Base-by-base conservation (phyloP, 345 rosid species). In the Noccaea caerulescens region DNA sequence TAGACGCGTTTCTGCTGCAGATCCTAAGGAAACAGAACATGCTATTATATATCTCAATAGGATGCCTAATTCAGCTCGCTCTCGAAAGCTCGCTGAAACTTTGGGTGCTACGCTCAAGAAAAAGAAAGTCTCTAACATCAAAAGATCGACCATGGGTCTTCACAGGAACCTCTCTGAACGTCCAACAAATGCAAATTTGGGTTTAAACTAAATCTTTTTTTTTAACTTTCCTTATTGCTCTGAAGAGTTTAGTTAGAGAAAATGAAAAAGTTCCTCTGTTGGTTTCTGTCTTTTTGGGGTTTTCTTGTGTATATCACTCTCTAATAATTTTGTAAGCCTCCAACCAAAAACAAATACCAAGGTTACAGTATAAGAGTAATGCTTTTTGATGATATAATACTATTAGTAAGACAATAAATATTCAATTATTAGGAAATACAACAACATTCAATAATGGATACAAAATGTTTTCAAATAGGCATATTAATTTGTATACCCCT, bases 11-110 rank as follows among this genome's bases (percentile, higher is more conserved):
- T 73, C 41, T 73, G 52, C 51, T 45, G 58, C 32, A 5, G 68
- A 65, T 60, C 69, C 68, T 3, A 59, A 43, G 41, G 57, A 60
- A 0, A 34, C 3, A 58, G 50, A 5, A 14, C 82, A 77, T 83
- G 98, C 98, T 32, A 0, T 69, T 34, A 77, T 85, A 63, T 79
- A 49, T 61, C 52, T 82, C 27, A 82, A 39, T 14, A 80, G 42
- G 53, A 34, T 53, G 71, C 56, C 69, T 36, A 27, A 27, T 27
- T 10, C 54, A 8, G 0, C 63, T 27, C 83, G 88, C 64, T 23
- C 78, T 18, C 27, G 12, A 18, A 62, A n/a, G 54, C 54, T 86
- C 1, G 41, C 73, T 64, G 65, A 69, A 12, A 83, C 82, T 25
- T 34, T 89, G 44, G 70, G 12, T 63, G 59, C 43, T 65, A 4